These are phyloP conservation scores for Lodderomyces beijingensis DNA, from an alignment of 1,139 yeast genomes.

Conservation along the genomic window DNA sequence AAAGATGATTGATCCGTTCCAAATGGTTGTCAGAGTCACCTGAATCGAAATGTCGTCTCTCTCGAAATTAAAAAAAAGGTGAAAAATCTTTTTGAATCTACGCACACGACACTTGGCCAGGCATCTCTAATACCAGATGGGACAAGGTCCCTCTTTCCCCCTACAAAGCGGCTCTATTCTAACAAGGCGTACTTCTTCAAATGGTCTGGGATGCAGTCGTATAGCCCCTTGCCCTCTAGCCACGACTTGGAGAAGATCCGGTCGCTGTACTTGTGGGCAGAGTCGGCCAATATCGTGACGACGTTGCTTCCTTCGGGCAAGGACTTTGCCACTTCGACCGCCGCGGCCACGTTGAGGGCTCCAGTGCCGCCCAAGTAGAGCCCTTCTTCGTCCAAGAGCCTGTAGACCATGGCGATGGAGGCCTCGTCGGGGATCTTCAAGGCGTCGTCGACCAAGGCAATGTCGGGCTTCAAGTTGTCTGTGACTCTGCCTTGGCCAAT, in stretches of 20 bases:
- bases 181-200: constrained; percentile 59
- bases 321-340: constrained; percentile 63
- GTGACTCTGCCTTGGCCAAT: constrained; percentile 95
- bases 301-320: constrained; percentile 80
- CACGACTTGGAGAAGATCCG: constrained; percentile 73
- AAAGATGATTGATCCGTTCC: too few species aligned
- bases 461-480: constrained; percentile 69
- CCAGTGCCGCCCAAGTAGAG: constrained; percentile 87
- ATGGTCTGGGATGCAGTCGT: constrained; percentile 62
- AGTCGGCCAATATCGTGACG: constrained; percentile 81
- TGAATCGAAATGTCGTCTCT: too few species aligned
- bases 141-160: too few species aligned
- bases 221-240: constrained; percentile 68
- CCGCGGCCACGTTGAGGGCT: constrained; percentile 80
- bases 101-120: constrained; percentile 2
- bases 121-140: too few species aligned
- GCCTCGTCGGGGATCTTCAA: constrained; percentile 69
- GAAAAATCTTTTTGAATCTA: constrained; percentile 4
- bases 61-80: constrained; percentile 3
- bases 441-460: constrained; percentile 70
- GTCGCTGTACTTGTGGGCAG: constrained; percentile 84
- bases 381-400: constrained; percentile 84
- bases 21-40: too few species aligned
- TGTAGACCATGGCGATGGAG: constrained; percentile 75
- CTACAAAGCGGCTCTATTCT: too few species aligned